These are phyloP conservation scores for Suhomyces pyralidae DNA, from an alignment of 805 yeast species.

Conservation along the genomic window DNA sequence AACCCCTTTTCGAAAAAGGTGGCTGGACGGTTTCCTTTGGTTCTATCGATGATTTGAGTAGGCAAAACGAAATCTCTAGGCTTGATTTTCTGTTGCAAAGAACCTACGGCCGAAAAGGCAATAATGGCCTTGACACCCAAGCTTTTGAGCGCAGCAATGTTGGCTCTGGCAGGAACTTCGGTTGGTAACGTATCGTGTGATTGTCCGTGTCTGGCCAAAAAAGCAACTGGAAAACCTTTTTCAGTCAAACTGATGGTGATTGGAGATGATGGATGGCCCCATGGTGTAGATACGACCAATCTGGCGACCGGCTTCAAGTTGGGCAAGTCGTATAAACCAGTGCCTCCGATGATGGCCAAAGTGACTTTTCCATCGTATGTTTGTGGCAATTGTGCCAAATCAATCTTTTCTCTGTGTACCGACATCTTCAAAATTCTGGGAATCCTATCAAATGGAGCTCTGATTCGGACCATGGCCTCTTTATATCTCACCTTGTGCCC, in stretches of 20 bases:
- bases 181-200: conserved; percentile 88
- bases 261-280: conserved; percentile 96
- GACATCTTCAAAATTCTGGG: conserved; percentile 23
- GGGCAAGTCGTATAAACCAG: conserved; percentile 90
- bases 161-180: conserved; percentile 90
- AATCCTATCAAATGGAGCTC: not conserved
- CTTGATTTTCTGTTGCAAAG: conserved; percentile 79
- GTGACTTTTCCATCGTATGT: conserved; percentile 63
- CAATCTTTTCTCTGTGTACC: conserved; percentile 31
- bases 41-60: conserved; percentile 92
- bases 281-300: conserved; percentile 82
- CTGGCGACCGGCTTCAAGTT: conserved; percentile 83
- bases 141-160: conserved; percentile 90
- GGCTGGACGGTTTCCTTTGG: conserved; percentile 89
- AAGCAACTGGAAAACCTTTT: conserved; percentile 82
- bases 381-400: conserved; percentile 41
- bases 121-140: conserved; percentile 84
- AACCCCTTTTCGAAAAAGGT: conserved; percentile 89
- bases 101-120: conserved; percentile 96
- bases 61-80: conserved; percentile 98
- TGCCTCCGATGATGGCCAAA: conserved; percentile 93
- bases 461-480: not conserved
- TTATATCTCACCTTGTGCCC: not conserved
- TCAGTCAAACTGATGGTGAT: conserved; percentile 83
- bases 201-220: conserved; percentile 90